These are phyloP conservation scores for Arbutus unedo DNA, from an alignment of 148 eudicot genomes.

Conservation along the genomic window DNA sequence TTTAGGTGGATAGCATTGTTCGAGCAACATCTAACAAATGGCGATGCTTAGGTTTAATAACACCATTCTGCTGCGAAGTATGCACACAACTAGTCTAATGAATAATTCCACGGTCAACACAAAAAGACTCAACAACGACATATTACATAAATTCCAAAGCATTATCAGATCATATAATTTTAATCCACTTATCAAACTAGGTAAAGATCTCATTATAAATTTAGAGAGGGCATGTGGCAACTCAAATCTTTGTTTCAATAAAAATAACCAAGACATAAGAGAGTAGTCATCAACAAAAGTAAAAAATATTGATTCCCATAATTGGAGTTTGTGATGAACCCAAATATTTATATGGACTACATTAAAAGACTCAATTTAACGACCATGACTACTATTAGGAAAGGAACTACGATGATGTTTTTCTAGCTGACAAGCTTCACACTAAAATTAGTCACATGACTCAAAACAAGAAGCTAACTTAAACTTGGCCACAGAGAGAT, in stretches of 20 bases:
- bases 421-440: not conserved
- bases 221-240: not conserved
- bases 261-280: not conserved
- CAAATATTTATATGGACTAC: not conserved
- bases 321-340: not conserved
- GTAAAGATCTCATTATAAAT: not conserved
- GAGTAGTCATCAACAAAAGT: not conserved
- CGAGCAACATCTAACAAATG: too few relatives aligned
- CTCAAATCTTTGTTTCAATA: not conserved
- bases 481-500: not conserved
- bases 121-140: too few relatives aligned
- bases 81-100: too few relatives aligned
- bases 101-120: too few relatives aligned
- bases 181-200: not conserved
- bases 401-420: not conserved
- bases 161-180: not conserved
- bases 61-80: too few relatives aligned
- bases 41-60: too few relatives aligned
- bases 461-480: not conserved
- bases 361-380: not conserved
- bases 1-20: too few relatives aligned
- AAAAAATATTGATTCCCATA: not conserved
- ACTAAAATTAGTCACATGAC: not conserved
- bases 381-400: not conserved
- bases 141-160: not conserved